phyloP scores from a whole-genome alignment of 163 green algal species.

The Chlamydomonas reinhardtii region DNA sequence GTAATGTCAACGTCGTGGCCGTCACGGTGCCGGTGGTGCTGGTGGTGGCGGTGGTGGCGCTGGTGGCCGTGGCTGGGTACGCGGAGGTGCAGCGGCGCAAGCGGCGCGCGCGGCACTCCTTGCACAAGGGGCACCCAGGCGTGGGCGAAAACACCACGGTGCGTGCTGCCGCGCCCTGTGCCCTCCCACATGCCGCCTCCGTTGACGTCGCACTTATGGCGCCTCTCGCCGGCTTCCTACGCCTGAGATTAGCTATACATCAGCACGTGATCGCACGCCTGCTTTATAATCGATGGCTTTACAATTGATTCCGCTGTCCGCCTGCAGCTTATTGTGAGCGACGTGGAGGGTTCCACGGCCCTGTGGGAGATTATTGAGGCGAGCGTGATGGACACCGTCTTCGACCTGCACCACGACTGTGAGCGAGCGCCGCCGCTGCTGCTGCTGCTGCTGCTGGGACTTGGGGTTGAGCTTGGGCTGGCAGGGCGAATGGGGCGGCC shows the following conservation, averaged over 20 bases:
- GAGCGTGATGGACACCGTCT: slow-evolving; percentile 34
- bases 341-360: slow-evolving; percentile 43
- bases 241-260: too few species aligned
- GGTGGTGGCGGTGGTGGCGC: not conserved
- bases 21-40: not conserved
- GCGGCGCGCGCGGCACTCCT: not conserved
- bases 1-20: not conserved
- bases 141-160: slow-evolving; percentile 41
- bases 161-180: too few species aligned
- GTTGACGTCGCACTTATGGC: not conserved
- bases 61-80: not conserved
- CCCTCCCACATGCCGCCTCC: too few species aligned
- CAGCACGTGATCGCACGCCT: too few species aligned
- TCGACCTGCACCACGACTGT: slow-evolving; percentile 58
- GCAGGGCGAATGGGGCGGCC: too few species aligned
- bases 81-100: not conserved
- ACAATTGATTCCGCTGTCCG: too few species aligned
- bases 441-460: too few species aligned
- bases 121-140: slow-evolving; percentile 25
- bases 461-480: too few species aligned
- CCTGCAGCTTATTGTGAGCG: slow-evolving; percentile 21
- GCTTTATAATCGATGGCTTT: too few species aligned
- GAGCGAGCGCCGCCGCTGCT: too few species aligned
- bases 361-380: slow-evolving; percentile 43
- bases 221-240: not conserved